phyloP scores from a whole-genome alignment of 1,139 yeast genomes.

The Nakaseomyces uthaithaninus region DNA sequence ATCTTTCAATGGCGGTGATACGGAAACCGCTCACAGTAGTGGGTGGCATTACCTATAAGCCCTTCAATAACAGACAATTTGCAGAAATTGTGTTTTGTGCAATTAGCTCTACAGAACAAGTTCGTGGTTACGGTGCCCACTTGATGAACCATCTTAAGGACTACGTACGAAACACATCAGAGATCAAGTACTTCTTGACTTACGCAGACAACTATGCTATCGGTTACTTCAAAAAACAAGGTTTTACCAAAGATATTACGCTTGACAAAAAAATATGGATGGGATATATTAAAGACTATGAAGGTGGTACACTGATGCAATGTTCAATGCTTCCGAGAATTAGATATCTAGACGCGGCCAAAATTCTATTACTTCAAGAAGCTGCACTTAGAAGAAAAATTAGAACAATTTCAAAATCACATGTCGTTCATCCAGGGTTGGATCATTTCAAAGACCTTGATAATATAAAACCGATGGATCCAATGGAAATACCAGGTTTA shows the following conservation, averaged over 20 bases:
- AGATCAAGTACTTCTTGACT: conserved; percentile 79
- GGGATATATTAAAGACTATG: conserved; percentile 98
- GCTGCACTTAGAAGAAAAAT: conserved; percentile 88
- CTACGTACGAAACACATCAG: conserved; percentile 83
- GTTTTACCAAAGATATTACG: conserved; percentile 90
- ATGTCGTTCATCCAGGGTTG: conserved; percentile 75
- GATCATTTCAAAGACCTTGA: conserved; percentile 54
- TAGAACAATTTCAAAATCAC: conserved; percentile 67
- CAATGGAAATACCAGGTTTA: conserved; percentile 77
- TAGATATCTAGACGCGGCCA: conserved; percentile 81
- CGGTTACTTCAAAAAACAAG: conserved; percentile 96
- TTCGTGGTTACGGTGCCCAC: conserved; percentile 97
- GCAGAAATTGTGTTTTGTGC: conserved; percentile 99
- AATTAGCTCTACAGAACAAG: conserved; percentile 93
- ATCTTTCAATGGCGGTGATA: conserved; percentile 91
- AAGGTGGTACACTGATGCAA: conserved; percentile 98
- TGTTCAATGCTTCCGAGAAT: conserved; percentile 86
- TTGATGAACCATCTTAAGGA: conserved; percentile 95
- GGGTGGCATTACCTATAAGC: conserved; percentile 95
- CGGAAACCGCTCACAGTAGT: conserved; percentile 89
- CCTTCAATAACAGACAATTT: conserved; percentile 81
- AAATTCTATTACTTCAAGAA: conserved; percentile 75
- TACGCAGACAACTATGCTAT: conserved; percentile 98
- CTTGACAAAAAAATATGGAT: conserved; percentile 85
- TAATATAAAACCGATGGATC: conserved; percentile 50